A percentile compares a stretch with the other conserved stretches of the same genome.
Evolutionary conservation across 2,329 filamentous ascomycete genomes (phyloP).

Genomic region (Alternaria sp.): DNA sequence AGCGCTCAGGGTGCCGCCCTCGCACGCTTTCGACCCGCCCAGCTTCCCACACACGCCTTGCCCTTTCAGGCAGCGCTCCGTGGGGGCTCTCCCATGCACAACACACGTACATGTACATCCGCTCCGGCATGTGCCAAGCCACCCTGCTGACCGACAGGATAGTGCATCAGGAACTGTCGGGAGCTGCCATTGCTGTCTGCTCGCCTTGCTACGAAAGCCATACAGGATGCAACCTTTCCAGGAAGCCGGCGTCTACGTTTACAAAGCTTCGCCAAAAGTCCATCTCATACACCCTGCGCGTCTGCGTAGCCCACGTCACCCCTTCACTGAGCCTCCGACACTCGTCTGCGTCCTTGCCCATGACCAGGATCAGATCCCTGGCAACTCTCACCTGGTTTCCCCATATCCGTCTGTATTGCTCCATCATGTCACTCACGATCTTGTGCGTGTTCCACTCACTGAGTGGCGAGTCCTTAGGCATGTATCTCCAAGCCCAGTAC

Average conservation of each 20-base stretch:
- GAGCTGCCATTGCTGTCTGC: neutral
- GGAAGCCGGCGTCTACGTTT: constrained; percentile 54
- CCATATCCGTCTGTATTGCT: constrained; percentile 39
- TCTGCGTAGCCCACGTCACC: constrained; percentile 56
- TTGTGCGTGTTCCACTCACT: constrained; percentile 55
- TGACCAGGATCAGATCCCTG: constrained; percentile 55
- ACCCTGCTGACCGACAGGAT: neutral
- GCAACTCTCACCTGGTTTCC: constrained; percentile 49
- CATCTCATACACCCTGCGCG: constrained; percentile 57
- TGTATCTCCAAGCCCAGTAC: constrained; percentile 57
- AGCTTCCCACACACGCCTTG: constrained; percentile 14
- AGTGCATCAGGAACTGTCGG: neutral
- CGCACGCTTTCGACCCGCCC: constrained; percentile 1
- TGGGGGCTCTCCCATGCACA: constrained; percentile 9
- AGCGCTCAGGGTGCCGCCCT: constrained; percentile 4
- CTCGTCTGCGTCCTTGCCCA: constrained; percentile 54
- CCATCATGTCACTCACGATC: constrained; percentile 40
- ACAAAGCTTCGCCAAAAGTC: constrained; percentile 61
- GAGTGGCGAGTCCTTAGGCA: constrained; percentile 56
- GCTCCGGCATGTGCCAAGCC: neutral
- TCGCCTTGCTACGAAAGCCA: constrained; percentile 34
- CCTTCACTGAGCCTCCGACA: constrained; percentile 49
- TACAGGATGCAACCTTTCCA: constrained; percentile 51
- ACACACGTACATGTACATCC: constrained; percentile 1
- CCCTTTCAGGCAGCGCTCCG: constrained; percentile 9